Conservation (phyloP, 2,329 filamentous ascomycete genomes). For the Exophiala phaeomuriformis region DNA sequence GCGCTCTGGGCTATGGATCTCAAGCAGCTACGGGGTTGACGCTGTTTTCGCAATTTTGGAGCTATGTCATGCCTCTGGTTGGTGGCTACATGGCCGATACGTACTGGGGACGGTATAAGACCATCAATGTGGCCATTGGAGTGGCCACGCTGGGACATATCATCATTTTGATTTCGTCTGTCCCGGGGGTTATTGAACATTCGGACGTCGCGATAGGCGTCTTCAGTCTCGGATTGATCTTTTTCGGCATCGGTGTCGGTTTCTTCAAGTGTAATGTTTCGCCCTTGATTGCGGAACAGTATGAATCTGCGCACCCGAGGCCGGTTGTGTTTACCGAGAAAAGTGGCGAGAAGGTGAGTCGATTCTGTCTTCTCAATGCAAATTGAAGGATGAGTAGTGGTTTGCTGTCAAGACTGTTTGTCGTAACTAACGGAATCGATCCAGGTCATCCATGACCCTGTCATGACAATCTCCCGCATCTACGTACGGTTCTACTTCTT, state of each 20-base stretch:
- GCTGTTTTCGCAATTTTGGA: slow-evolving; percentile 55
- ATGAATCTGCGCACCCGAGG: slow-evolving; percentile 51
- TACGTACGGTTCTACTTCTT: slow-evolving; percentile 66
- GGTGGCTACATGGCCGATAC: slow-evolving; percentile 59
- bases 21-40: slow-evolving; percentile 47
- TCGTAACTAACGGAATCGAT: background rate
- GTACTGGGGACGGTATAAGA: slow-evolving; percentile 57
- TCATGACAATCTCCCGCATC: slow-evolving; percentile 59
- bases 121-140: slow-evolving; percentile 58
- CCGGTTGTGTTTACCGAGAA: slow-evolving; percentile 44
- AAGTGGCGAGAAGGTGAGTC: slow-evolving; percentile 56
- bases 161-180: slow-evolving; percentile 59
- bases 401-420: background rate
- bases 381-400: slow-evolving; percentile 5
- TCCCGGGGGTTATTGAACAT: slow-evolving; percentile 48
- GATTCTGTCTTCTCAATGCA: slow-evolving; percentile 52
- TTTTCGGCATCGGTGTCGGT: slow-evolving; percentile 47
- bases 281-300: slow-evolving; percentile 64
- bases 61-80: slow-evolving; percentile 53
- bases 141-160: slow-evolving; percentile 60
- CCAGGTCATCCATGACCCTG: slow-evolving; percentile 63
- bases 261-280: slow-evolving; percentile 77
- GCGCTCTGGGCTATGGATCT: slow-evolving; percentile 53
- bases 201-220: slow-evolving; percentile 28
- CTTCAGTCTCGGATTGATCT: slow-evolving; percentile 30